phyloP scores from a whole-genome alignment of 352 stramenopile species.

The Phytophthora pseudosyringae region DNA sequence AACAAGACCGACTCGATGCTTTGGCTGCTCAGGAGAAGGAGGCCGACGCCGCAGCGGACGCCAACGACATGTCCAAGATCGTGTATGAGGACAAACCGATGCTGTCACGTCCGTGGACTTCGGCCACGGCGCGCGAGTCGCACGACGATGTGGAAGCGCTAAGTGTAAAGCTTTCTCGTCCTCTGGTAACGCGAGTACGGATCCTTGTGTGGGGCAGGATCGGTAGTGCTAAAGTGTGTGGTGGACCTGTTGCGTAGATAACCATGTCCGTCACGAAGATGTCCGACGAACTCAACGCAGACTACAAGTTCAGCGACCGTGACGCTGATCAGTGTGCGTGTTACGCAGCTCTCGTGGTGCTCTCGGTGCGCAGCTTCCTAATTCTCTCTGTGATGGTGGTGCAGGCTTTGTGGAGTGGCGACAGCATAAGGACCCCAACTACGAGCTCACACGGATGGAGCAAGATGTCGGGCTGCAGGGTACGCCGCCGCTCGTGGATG shows the following conservation, averaged over 20 bases:
- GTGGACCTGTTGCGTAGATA: slow-evolving; percentile 42
- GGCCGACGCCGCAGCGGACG: slow-evolving; percentile 24
- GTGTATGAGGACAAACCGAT: slow-evolving; percentile 83
- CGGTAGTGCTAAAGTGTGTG: slow-evolving; percentile 1
- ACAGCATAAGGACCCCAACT: slow-evolving; percentile 86
- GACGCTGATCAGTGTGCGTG: slow-evolving; percentile 76
- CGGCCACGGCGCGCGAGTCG: slow-evolving; percentile 53
- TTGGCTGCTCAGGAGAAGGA: slow-evolving; percentile 47
- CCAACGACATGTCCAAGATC: slow-evolving; percentile 58
- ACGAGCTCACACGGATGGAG: slow-evolving; percentile 78
- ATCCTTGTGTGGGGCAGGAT: too few species aligned
- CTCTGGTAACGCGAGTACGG: slow-evolving; percentile 35
- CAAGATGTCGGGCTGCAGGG: slow-evolving; percentile 82
- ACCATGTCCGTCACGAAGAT: slow-evolving; percentile 83
- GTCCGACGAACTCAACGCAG: slow-evolving; percentile 81
- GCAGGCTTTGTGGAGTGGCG: slow-evolving; percentile 85
- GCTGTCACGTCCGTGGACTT: slow-evolving; percentile 64
- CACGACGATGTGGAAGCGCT: slow-evolving; percentile 75
- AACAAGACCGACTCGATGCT: slow-evolving; percentile 55
- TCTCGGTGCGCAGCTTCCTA: neutral
- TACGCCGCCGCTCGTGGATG: slow-evolving; percentile 71
- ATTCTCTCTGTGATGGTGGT: slow-evolving; percentile 2
- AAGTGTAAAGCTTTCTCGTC: slow-evolving; percentile 52
- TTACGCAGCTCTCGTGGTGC: slow-evolving; percentile 19
- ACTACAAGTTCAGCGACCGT: slow-evolving; percentile 88